Evolutionary conservation across 148 eudicot genomes (phyloP).

Genomic region (Rhododendron ferrugineum): DNA sequence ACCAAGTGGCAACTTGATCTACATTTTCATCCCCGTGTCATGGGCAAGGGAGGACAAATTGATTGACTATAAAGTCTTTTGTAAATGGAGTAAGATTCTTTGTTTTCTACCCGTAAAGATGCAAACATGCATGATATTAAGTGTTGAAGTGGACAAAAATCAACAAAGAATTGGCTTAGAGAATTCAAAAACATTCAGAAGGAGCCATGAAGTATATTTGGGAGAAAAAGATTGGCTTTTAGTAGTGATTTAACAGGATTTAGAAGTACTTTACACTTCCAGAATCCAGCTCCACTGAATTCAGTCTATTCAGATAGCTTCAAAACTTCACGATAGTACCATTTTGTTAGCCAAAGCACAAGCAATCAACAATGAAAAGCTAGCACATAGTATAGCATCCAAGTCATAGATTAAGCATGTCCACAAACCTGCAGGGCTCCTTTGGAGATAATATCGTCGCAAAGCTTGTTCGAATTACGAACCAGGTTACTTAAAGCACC

Average conservation of each 20-base stretch:
- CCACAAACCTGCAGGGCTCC: conserved; percentile 86
- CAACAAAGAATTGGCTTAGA: neutral
- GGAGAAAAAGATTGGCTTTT: neutral
- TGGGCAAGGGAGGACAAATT: neutral
- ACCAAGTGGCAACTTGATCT: neutral
- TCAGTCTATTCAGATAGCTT: neutral
- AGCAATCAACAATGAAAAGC: neutral
- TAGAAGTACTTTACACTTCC: neutral
- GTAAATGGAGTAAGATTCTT: neutral
- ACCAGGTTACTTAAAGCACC: conserved; percentile 97
- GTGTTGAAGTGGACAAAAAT: neutral
- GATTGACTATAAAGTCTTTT: neutral
- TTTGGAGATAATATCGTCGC: conserved; percentile 80
- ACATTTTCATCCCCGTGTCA: neutral
- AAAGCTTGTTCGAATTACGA: conserved; percentile 83
- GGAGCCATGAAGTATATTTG: neutral
- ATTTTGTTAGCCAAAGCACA: neutral
- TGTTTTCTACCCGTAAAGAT: neutral
- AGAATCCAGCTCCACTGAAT: neutral
- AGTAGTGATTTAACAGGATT: neutral
- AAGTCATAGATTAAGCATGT: conserved; percentile 5
- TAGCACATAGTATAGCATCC: neutral
- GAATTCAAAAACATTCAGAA: neutral
- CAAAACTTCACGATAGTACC: neutral
- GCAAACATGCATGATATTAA: neutral